Evolutionary conservation across 2,329 filamentous ascomycete species (phyloP).

Genomic region (Phyllosticta citrichinensis): DNA sequence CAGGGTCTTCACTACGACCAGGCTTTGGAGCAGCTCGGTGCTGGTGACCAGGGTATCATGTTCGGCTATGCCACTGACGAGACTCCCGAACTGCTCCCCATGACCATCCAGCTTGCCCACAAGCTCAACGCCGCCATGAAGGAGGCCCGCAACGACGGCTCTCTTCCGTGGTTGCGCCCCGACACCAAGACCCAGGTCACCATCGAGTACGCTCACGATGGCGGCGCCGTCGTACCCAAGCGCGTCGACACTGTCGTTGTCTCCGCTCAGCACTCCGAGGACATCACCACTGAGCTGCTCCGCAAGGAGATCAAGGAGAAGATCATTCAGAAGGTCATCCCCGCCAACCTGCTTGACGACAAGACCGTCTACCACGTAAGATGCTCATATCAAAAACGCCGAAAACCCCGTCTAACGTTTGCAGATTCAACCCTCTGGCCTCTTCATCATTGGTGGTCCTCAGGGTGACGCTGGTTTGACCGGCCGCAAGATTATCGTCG

Average conservation of each 20-base stretch:
- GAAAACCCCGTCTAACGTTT: conserved; percentile 10
- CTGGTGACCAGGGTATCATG: conserved; percentile 99
- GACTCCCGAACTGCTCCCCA: conserved; percentile 91
- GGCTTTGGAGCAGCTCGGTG: conserved; percentile 93
- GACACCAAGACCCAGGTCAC: conserved; percentile 99
- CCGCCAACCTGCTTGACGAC: conserved; percentile 82
- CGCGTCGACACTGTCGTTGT: conserved; percentile 96
- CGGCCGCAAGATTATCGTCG: conserved; percentile 98
- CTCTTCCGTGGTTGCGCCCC: conserved; percentile 86
- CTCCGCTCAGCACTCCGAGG: conserved; percentile 84
- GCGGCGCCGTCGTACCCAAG: conserved; percentile 81
- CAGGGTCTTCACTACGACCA: conserved; percentile 98
- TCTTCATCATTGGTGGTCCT: conserved; percentile 98
- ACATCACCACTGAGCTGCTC: conserved; percentile 82
- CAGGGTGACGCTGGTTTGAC: conserved; percentile 98
- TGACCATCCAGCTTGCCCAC: conserved; percentile 90
- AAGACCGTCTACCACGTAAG: conserved; percentile 89
- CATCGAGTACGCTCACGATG: conserved; percentile 95
- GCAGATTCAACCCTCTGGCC: conserved; percentile 88
- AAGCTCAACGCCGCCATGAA: conserved; percentile 96
- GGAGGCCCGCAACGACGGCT: conserved; percentile 75
- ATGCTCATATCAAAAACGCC: conserved; percentile 14
- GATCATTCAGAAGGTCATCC: conserved; percentile 93
- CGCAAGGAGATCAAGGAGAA: conserved; percentile 94
- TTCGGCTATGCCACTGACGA: conserved; percentile 99